Evolutionary conservation across 305 asterid genomes (phyloP).

Genomic region (Nicotiana rustica): DNA sequence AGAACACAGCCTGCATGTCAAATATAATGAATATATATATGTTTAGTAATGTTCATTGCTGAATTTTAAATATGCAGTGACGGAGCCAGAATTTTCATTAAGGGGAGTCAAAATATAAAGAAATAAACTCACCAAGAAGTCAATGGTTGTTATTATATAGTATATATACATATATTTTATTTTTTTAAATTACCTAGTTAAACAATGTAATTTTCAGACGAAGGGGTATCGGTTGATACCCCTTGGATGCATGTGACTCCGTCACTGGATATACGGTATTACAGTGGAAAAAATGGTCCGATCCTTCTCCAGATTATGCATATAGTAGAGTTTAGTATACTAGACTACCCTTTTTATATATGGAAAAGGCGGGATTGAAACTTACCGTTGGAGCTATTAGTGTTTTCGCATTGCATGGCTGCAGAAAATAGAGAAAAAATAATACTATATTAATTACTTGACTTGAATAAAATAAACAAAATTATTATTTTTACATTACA

Average conservation of each 20-base stretch:
- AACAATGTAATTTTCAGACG: too few species aligned
- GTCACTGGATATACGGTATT: too few species aligned
- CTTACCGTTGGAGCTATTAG: conserved; percentile 80
- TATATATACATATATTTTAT: too few species aligned
- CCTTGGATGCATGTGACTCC: too few species aligned
- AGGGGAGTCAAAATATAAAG: too few species aligned
- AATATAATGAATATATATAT: not conserved
- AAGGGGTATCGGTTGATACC: too few species aligned
- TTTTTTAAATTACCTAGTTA: too few species aligned
- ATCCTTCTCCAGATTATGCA: too few species aligned
- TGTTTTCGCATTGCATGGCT: conserved; percentile 79
- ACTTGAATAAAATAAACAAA: not conserved
- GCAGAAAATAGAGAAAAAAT: conserved; percentile 32
- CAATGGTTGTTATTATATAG: too few species aligned
- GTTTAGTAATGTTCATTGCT: not conserved
- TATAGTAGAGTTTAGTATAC: too few species aligned
- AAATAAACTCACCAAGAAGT: too few species aligned
- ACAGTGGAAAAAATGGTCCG: not conserved
- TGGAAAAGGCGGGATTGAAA: not conserved
- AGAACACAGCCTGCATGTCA: conserved; percentile 69
- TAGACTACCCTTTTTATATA: not conserved
- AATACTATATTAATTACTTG: not conserved
- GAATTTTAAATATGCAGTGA: not conserved
- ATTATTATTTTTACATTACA: not conserved
- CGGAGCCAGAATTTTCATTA: too few species aligned